phyloP scores from a whole-genome alignment of 805 yeast species.

The Schwanniomyces occidentalis region DNA sequence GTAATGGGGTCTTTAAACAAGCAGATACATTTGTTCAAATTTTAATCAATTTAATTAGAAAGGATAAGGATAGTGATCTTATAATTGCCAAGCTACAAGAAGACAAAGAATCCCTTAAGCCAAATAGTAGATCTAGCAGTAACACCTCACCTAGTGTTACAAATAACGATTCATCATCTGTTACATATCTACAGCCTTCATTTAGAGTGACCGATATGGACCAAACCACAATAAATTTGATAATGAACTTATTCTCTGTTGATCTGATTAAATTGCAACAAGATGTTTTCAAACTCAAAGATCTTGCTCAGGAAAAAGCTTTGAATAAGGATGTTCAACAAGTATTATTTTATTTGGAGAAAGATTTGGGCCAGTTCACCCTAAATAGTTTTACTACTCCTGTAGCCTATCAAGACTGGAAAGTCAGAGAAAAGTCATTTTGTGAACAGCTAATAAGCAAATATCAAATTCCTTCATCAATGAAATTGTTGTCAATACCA shows the following conservation, averaged over 20 bases:
- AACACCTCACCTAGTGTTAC: constrained; percentile 6
- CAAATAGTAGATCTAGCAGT: constrained; percentile 12
- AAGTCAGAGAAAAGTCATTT: constrained; percentile 22
- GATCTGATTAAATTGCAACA: constrained; percentile 53
- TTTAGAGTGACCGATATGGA: constrained; percentile 58
- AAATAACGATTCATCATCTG: not conserved
- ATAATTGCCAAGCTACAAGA: constrained; percentile 45
- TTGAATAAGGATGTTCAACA: constrained; percentile 38
- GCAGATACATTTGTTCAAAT: constrained; percentile 37
- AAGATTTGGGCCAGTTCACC: constrained; percentile 41
- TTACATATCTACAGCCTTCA: constrained; percentile 41
- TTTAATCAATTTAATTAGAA: constrained; percentile 35
- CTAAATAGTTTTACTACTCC: constrained; percentile 23
- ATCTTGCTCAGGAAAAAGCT: constrained; percentile 39
- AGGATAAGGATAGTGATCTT: constrained; percentile 37
- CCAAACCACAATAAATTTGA: constrained; percentile 38
- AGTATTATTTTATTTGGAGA: constrained; percentile 31
- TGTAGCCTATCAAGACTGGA: constrained; percentile 33
- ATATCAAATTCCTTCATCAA: constrained; percentile 33
- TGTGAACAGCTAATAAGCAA: constrained; percentile 25
- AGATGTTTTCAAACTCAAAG: constrained; percentile 48
- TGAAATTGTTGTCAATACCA: constrained; percentile 31
- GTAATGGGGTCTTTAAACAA: constrained; percentile 35
- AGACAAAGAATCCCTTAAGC: constrained; percentile 38
- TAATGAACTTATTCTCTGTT: constrained; percentile 51